Base-by-base conservation (phyloP, 2,329 filamentous ascomycete genomes). In the Fusarium sp. region DNA sequence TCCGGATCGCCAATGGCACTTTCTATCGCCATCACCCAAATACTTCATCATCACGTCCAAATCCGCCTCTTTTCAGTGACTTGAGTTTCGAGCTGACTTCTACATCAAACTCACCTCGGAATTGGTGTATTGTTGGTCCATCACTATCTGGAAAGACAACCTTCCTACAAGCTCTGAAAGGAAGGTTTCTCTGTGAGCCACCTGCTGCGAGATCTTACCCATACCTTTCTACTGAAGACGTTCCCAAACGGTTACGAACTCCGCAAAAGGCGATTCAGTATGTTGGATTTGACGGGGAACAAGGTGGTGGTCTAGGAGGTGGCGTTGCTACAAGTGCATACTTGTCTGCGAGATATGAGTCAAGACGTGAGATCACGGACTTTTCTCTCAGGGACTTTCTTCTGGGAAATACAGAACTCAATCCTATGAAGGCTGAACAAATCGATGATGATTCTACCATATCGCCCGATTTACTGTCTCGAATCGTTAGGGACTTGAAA, bases 311-410 rank as follows among this genome's bases (percentile, higher is more conserved):
- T 0, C 81, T 86, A 8, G 84, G 85, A 3, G 84, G 86, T 3
- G 82, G 82, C n/a, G 83, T 84, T 8, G 85, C 86, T 0, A 84
- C 88, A n/a, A 91, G 92, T 20, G 90, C 93, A 6, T 97, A 97
- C 77, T 82, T 98, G 18, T 94, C 92, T 62, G 94, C 94, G 16
- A 86, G 96, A 38, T 99, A 98, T 77, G 96, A 99, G 83, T 94
- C 92, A 62, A 84, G 91, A 37, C 86, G 93, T 33, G 95, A 97
- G 80, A 90, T 89, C 55, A 97, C 92, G 2, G 96, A 98, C 78
- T 97, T 95, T 79, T 92, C 91, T 0, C 85, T 98, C 3, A 81
- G 86, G 52, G 90, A 97, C 79, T 98, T 93, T 76, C 80, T 99
- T 18, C 85, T 89, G 15, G 94, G 94, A 1, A 91, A 96, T 74